These are phyloP conservation scores for Mikania micrantha DNA, from an alignment of 129 eudicot genomes.

Conservation along the genomic window DNA sequence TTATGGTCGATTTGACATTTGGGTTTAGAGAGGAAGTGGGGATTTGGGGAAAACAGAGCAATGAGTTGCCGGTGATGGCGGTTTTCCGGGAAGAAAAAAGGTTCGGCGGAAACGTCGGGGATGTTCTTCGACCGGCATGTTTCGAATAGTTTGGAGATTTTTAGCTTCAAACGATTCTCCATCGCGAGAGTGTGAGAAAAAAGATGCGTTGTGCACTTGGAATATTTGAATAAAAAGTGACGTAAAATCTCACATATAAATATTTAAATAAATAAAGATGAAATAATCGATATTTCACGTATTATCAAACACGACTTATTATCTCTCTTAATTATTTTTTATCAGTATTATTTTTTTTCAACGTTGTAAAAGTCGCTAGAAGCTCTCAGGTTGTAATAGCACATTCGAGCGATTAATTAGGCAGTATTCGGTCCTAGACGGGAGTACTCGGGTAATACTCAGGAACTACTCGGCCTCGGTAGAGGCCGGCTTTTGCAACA, in stretches of 20 bases:
- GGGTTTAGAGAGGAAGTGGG: not conserved
- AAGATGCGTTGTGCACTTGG: too few relatives aligned
- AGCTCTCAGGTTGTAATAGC: too few relatives aligned
- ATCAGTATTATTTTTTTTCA: too few relatives aligned
- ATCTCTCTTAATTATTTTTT: too few relatives aligned
- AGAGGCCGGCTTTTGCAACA: too few relatives aligned
- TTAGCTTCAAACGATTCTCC: constrained; percentile 39
- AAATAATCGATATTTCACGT: not conserved
- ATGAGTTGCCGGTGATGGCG: constrained; percentile 35
- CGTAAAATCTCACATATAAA: too few relatives aligned
- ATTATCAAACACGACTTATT: too few relatives aligned
- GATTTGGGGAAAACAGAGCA: constrained; percentile 43
- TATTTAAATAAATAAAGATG: not conserved
- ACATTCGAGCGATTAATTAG: too few relatives aligned
- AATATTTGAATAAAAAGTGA: not conserved
- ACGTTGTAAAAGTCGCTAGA: too few relatives aligned
- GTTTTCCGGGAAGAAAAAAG: constrained; percentile 31
- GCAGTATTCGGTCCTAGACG: too few relatives aligned
- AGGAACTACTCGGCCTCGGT: too few relatives aligned
- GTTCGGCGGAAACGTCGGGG: constrained; percentile 31
- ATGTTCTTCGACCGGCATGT: constrained; percentile 40
- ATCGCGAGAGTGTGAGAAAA: constrained; percentile 14
- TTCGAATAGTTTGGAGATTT: constrained; percentile 38
- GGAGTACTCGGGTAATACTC: too few relatives aligned
- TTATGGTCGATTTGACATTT: not conserved